Evolutionary conservation across 805 yeast species (phyloP).

Genomic region (Candida pini): DNA sequence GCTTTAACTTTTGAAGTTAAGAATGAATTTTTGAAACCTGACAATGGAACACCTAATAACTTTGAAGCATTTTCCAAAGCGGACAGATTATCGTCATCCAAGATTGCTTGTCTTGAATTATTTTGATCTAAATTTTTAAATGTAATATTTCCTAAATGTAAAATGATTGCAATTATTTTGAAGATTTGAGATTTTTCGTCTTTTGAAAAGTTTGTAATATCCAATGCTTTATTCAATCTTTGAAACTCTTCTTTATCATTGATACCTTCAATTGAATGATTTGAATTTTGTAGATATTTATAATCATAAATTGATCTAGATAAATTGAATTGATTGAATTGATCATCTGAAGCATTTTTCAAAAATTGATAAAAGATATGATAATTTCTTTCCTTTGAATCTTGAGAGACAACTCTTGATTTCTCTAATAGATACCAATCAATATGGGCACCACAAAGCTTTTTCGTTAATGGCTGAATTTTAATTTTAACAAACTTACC

Average conservation of each 20-base stretch:
- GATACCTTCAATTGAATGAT: constrained; percentile 58
- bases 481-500: constrained; percentile 93
- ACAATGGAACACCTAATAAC: constrained; percentile 55
- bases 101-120: constrained; percentile 73
- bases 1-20: constrained; percentile 83
- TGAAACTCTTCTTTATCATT: constrained; percentile 70
- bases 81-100: constrained; percentile 46
- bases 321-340: constrained; percentile 43
- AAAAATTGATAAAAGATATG: constrained; percentile 89
- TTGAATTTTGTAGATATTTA: constrained; percentile 53
- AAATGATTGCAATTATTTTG: constrained; percentile 63
- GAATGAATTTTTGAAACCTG: constrained; percentile 50
- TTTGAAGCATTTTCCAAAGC: constrained; percentile 48
- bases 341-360: constrained; percentile 51
- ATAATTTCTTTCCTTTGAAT: constrained; percentile 76
- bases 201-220: constrained; percentile 62
- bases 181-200: constrained; percentile 55
- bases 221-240: constrained; percentile 59
- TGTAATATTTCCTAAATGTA: constrained; percentile 82
- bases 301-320: constrained; percentile 36
- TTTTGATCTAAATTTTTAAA: constrained; percentile 51
- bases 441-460: constrained; percentile 81
- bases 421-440: constrained; percentile 94
- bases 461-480: constrained; percentile 51
- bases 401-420: constrained; percentile 82